Percentiles rank a stretch among this genome's conserved stretches.
phyloP scores from a whole-genome alignment of 345 rosid species.

The Litchi chinensis region DNA sequence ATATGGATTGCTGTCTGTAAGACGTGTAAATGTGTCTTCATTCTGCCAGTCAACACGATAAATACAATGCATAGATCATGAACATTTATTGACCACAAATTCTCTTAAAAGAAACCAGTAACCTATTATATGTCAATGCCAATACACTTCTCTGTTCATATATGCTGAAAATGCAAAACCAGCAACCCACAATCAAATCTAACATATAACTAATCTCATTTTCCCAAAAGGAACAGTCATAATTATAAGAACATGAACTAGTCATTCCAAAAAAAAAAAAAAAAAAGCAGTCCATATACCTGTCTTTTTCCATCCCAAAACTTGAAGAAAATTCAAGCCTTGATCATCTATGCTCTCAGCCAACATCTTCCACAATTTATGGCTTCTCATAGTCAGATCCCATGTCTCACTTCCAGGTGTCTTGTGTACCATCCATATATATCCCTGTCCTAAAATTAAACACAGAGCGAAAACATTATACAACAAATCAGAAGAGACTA shows the following conservation, averaged over 20 bases:
- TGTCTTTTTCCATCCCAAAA: constrained; percentile 81
- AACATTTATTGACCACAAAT: neutral
- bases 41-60: too few species aligned
- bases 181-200: neutral
- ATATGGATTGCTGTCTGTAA: neutral
- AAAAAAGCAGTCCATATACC: constrained; percentile 35
- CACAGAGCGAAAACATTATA: too few species aligned
- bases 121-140: neutral
- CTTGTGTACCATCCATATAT: constrained; percentile 73
- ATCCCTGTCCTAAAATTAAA: constrained; percentile 69
- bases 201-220: neutral
- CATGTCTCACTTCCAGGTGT: constrained; percentile 65
- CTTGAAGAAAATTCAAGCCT: constrained; percentile 63
- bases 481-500: constrained; percentile 5
- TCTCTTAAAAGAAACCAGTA: neutral
- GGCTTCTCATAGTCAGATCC: constrained; percentile 74
- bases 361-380: constrained; percentile 63
- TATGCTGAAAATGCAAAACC: neutral
- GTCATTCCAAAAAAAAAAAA: too few species aligned
- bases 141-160: neutral
- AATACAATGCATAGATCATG: too few species aligned
- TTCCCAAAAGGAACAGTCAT: neutral
- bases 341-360: constrained; percentile 50
- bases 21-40: neutral
- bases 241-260: neutral